Evolutionary conservation across 2,329 filamentous ascomycete genomes (phyloP).

Genomic region (Pseudocercospora macadamiae): DNA sequence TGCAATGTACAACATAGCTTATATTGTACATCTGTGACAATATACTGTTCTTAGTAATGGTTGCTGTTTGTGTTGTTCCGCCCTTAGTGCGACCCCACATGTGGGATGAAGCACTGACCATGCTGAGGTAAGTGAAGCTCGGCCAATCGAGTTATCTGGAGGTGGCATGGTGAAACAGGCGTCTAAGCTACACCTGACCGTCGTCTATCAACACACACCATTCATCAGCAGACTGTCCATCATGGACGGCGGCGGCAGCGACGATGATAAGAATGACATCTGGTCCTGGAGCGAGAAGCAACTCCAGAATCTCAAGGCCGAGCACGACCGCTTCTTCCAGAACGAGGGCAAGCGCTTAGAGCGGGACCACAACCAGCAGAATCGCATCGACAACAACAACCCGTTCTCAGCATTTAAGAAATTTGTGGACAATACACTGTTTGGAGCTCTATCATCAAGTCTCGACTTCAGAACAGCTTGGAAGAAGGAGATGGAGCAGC

Average conservation of each 20-base stretch:
- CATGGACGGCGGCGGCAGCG: slow-evolving; percentile 18
- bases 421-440: slow-evolving; percentile 60
- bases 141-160: neutral
- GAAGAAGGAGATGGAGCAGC: slow-evolving; percentile 28
- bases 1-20: too few species aligned
- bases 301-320: slow-evolving; percentile 15
- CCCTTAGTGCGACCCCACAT: neutral
- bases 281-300: slow-evolving; percentile 15
- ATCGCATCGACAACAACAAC: neutral
- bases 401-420: slow-evolving; percentile 64
- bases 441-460: slow-evolving; percentile 50
- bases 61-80: too few species aligned
- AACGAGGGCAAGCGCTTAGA: slow-evolving; percentile 17
- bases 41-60: too few species aligned
- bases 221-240: neutral
- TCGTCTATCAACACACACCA: slow-evolving; percentile 6
- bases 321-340: slow-evolving; percentile 20
- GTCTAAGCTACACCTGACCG: neutral
- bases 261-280: slow-evolving; percentile 15
- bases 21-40: too few species aligned
- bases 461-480: slow-evolving; percentile 43
- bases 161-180: slow-evolving; percentile 2
- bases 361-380: slow-evolving; percentile 7
- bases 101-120: slow-evolving; percentile 3
- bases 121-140: slow-evolving; percentile 1